Evolutionary conservation across 352 stramenopile species (phyloP), one percentile per base, ranked within the genome.

Genomic region (Phytophthora tentaculata): DNA sequence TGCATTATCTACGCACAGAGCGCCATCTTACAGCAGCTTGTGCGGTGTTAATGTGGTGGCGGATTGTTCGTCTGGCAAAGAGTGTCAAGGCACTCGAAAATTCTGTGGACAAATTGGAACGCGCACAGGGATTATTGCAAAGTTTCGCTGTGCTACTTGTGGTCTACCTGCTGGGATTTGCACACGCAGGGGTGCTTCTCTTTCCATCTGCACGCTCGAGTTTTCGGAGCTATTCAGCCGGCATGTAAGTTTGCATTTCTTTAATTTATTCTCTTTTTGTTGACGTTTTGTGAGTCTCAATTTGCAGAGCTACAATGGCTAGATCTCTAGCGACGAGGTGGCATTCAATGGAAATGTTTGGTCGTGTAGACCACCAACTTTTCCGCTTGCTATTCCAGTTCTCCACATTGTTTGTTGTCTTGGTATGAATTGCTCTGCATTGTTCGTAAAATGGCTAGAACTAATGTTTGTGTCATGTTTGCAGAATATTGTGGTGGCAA

Each of bases 11-110:
- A 45, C 67, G 63, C 0, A 74, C 62, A 14, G 81, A 92, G 49
- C 71, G 73, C 0, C 26, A 61, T 5, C 20, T 86, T 26, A 74
- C 74, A 12, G 84, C 80, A 20, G 73, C 52, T 48, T 79, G 77
- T 14, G 75, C 61, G 0, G 64, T 83, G 12, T 62, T 90, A 23
- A 89, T 92, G 78, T 89, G 84, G 81, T 88, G 73, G 76, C 79
- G 81, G 1, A 56, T 90, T 8, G 28, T 86, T 20, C 79, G 80
- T 19, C 69, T 89, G 3, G 77, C 73, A 26, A 75, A 79, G 29
- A 74, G 69, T 23, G 43, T 90, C 24, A 82, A 79, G 39, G 67
- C 74, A 14, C 69, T 92, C 7, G 73, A 87, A 29, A 61, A 49
- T 9, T 76, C 70, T 0, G 51, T 90, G 5, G 70, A 77, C 9